Conservation (phyloP, 1,284 basidiomycete genomes). For the Puccinia novopanici region DNA sequence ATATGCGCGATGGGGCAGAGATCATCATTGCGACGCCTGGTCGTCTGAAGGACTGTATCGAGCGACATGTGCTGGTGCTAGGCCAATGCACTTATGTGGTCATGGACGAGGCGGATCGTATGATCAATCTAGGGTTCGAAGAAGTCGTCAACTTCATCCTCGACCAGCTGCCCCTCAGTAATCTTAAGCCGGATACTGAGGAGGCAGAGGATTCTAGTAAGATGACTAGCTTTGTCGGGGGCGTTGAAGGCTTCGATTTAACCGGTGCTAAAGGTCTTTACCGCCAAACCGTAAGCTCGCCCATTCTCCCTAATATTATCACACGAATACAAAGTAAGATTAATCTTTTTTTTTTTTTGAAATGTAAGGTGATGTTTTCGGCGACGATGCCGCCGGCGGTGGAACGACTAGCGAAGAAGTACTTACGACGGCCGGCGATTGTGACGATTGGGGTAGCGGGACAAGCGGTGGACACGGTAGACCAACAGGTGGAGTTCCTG, state of each 20-base stretch:
- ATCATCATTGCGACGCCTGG: slow-evolving; percentile 98
- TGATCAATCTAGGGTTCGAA: slow-evolving; percentile 98
- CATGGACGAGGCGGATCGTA: slow-evolving; percentile 98
- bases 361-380: slow-evolving; percentile 69
- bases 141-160: slow-evolving; percentile 90
- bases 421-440: slow-evolving; percentile 84
- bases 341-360: background rate
- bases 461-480: slow-evolving; percentile 94
- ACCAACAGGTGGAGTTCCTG: slow-evolving; percentile 93
- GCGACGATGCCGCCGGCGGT: slow-evolving; percentile 98
- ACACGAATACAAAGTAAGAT: background rate
- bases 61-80: slow-evolving; percentile 89
- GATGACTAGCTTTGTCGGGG: slow-evolving; percentile 54
- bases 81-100: slow-evolving; percentile 96
- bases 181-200: slow-evolving; percentile 73
- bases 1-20: slow-evolving; percentile 89
- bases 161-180: slow-evolving; percentile 81
- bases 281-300: slow-evolving; percentile 56
- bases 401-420: slow-evolving; percentile 89
- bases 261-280: slow-evolving; percentile 56
- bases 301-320: background rate
- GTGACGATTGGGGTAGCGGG: slow-evolving; percentile 98
- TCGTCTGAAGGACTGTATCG: slow-evolving; percentile 94
- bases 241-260: slow-evolving; percentile 54
- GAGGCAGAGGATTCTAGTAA: slow-evolving; percentile 58